phyloP scores from a whole-genome alignment of 1,284 basidiomycete genomes.

The Cryptococcus neoformans region DNA sequence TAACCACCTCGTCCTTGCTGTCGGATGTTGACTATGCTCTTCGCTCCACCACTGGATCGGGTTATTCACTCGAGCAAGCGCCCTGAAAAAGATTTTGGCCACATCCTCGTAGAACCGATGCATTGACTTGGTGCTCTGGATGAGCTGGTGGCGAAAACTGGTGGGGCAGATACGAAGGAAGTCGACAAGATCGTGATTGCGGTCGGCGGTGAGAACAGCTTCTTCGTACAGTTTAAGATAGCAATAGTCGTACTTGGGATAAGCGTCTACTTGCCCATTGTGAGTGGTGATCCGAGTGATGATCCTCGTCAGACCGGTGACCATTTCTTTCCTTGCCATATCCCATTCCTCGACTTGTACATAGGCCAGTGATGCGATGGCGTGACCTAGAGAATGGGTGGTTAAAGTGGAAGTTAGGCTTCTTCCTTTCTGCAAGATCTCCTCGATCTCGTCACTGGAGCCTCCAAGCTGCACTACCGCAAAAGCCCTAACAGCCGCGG shows the following conservation, averaged over 20 bases:
- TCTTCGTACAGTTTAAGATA: constrained; percentile 6
- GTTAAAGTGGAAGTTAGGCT: background rate
- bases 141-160: constrained; percentile 3
- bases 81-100: background rate
- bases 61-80: constrained; percentile 3
- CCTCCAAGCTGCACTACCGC: constrained; percentile 5
- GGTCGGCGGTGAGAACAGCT: background rate
- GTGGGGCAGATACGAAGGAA: background rate
- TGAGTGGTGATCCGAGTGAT: constrained; percentile 1
- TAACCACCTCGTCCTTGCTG: background rate
- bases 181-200: constrained; percentile 13
- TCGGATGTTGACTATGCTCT: constrained; percentile 1
- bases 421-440: background rate
- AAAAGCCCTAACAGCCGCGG: constrained; percentile 6
- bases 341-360: constrained; percentile 8
- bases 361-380: constrained; percentile 9
- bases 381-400: constrained; percentile 4
- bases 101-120: background rate
- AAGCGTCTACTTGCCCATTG: background rate
- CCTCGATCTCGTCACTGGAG: background rate
- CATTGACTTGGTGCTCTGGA: constrained; percentile 1
- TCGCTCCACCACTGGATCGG: constrained; percentile 6
- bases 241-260: constrained; percentile 5
- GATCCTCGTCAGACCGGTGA: constrained; percentile 1
- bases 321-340: constrained; percentile 8